These are phyloP conservation scores for Epichloe coenophiala DNA, from an alignment of 2,329 filamentous ascomycete genomes.

Conservation along the genomic window DNA sequence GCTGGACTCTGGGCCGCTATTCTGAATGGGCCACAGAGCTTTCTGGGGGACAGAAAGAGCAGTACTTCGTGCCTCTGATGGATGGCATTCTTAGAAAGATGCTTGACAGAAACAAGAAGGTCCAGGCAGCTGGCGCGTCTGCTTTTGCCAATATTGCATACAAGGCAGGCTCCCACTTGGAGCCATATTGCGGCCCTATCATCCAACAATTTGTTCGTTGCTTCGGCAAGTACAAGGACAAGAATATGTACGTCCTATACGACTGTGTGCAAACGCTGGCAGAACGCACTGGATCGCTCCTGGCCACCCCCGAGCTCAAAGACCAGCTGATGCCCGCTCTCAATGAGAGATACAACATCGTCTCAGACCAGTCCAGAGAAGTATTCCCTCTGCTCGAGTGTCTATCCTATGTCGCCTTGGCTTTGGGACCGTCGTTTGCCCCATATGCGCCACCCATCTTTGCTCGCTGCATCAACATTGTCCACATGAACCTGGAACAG, in stretches of 20 bases:
- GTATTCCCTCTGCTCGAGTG: constrained; percentile 94
- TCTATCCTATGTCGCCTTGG: constrained; percentile 82
- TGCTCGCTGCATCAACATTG: constrained; percentile 74
- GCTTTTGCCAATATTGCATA: constrained; percentile 95
- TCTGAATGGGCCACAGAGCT: constrained; percentile 82
- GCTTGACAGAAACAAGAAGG: constrained; percentile 95
- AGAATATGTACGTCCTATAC: constrained; percentile 98
- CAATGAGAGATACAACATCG: constrained; percentile 74
- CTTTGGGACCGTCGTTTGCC: constrained; percentile 68
- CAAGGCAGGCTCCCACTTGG: constrained; percentile 68
- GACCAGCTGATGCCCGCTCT: constrained; percentile 84
- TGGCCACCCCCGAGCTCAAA: constrained; percentile 68
- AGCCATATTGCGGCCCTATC: constrained; percentile 80
- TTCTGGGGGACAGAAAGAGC: constrained; percentile 51
- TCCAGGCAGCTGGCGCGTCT: constrained; percentile 90
- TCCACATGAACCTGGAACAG: constrained; percentile 81
- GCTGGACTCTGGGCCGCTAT: constrained; percentile 91
- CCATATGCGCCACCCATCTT: constrained; percentile 83
- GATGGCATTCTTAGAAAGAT: constrained; percentile 88
- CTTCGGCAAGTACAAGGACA: constrained; percentile 92
- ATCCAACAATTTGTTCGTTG: constrained; percentile 84
- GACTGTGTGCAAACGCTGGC: constrained; percentile 96
- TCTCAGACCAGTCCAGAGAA: constrained; percentile 80
- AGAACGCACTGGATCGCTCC: constrained; percentile 70
- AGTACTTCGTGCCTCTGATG: constrained; percentile 92